Evolutionary conservation across 1,284 basidiomycete genomes (phyloP).

Genomic region (Microstroma glucosiphilum): DNA sequence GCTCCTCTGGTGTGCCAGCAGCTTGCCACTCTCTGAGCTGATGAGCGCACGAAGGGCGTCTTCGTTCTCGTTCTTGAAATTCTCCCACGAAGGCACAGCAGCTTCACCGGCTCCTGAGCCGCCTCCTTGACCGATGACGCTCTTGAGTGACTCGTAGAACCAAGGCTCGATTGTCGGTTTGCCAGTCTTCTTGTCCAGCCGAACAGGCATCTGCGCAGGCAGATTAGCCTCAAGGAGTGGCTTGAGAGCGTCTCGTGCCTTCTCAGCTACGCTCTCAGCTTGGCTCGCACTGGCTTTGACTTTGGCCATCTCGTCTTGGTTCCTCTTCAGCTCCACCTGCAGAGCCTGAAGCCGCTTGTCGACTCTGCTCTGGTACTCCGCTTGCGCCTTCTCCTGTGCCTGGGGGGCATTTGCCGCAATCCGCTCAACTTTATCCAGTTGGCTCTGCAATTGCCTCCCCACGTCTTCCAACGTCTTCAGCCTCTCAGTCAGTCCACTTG

Average conservation of each 20-base stretch:
- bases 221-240: slow-evolving; percentile 10
- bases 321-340: not conserved
- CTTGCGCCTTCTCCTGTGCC: slow-evolving; percentile 1
- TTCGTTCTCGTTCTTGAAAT: slow-evolving; percentile 34
- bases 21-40: slow-evolving; percentile 41
- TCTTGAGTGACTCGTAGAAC: slow-evolving; percentile 54
- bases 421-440: slow-evolving; percentile 2
- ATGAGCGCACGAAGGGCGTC: slow-evolving; percentile 48
- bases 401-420: not conserved
- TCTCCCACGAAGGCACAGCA: not conserved
- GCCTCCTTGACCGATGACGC: slow-evolving; percentile 49
- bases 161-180: slow-evolving; percentile 52
- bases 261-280: slow-evolving; percentile 2
- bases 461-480: not conserved
- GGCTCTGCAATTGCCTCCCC: not conserved
- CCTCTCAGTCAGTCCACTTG: not conserved
- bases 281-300: not conserved
- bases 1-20: slow-evolving; percentile 20
- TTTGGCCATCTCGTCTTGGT: slow-evolving; percentile 2
- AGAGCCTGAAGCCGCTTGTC: slow-evolving; percentile 7
- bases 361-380: slow-evolving; percentile 5
- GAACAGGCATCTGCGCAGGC: slow-evolving; percentile 53
- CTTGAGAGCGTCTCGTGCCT: slow-evolving; percentile 8
- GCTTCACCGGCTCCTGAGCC: not conserved
- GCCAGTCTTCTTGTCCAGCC: slow-evolving; percentile 44